phyloP scores from a whole-genome alignment of 75 land plant genomes.

The Selaginella moellendorffii region DNA sequence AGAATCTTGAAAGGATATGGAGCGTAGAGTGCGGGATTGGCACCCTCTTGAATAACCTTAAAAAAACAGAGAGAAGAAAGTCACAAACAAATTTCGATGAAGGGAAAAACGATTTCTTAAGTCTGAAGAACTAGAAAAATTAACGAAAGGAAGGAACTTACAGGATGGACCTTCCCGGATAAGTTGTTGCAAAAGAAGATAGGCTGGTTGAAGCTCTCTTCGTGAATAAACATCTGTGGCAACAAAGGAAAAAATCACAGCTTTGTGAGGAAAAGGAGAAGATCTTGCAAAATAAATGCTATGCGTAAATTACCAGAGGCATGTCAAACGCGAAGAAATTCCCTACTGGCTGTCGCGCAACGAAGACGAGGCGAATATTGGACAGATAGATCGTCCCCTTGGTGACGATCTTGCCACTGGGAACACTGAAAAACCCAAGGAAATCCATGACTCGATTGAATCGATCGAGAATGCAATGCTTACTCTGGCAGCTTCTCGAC shows the following conservation, averaged over 20 bases:
- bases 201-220: constrained; percentile 87
- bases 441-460: constrained; percentile 1
- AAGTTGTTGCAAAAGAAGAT: constrained; percentile 87
- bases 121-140: not conserved
- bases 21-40: constrained; percentile 66
- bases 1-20: constrained; percentile 82
- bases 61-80: too few species aligned
- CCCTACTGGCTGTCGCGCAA: constrained; percentile 49
- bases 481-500: constrained; percentile 83
- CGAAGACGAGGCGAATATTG: constrained; percentile 66
- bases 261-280: not conserved
- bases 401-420: constrained; percentile 36
- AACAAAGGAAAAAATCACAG: not conserved
- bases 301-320: constrained; percentile 69
- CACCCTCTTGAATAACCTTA: constrained; percentile 74
- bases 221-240: constrained; percentile 69
- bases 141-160: too few species aligned
- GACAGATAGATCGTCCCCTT: constrained; percentile 64
- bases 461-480: not conserved
- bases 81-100: not conserved
- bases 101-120: not conserved
- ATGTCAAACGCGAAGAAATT: constrained; percentile 55
- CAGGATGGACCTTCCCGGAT: constrained; percentile 83
- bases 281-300: too few species aligned
- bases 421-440: constrained; percentile 32